Conservation (phyloP, 2,329 filamentous ascomycete species). For the Onygenales sp. region DNA sequence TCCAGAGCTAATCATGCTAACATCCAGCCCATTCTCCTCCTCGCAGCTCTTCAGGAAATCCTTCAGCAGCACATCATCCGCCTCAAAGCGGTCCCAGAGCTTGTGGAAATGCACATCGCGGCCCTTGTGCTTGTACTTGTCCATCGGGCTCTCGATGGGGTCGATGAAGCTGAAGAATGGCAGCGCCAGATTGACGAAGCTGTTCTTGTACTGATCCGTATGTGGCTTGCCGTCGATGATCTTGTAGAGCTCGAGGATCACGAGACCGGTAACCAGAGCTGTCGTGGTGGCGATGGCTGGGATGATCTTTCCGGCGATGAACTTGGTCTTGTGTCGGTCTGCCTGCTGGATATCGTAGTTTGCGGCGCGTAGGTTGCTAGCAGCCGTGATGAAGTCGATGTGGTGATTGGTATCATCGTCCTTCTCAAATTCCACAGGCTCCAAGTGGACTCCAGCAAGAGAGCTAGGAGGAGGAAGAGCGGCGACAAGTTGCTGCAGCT, state of each 20-base stretch:
- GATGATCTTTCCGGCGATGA: slow-evolving; percentile 99
- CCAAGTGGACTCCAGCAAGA: slow-evolving; percentile 78
- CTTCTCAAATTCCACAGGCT: slow-evolving; percentile 95
- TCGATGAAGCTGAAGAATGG: slow-evolving; percentile 99
- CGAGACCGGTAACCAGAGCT: slow-evolving; percentile 85
- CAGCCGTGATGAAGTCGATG: slow-evolving; percentile 97
- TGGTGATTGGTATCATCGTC: slow-evolving; percentile 97
- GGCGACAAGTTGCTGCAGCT: slow-evolving; percentile 61
- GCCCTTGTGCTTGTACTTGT: slow-evolving; percentile 73
- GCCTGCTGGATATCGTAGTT: slow-evolving; percentile 96
- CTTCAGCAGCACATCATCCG: slow-evolving; percentile 72
- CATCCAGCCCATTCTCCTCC: slow-evolving; percentile 65
- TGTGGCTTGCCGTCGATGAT: slow-evolving; percentile 92
- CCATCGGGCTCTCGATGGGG: slow-evolving; percentile 88
- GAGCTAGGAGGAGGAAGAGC: slow-evolving; percentile 69
- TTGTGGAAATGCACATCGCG: slow-evolving; percentile 79
- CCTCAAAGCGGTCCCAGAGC: slow-evolving; percentile 95
- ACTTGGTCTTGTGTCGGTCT: slow-evolving; percentile 96
- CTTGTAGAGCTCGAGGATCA: slow-evolving; percentile 92
- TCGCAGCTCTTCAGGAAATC: slow-evolving; percentile 72
- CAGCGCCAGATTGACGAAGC: slow-evolving; percentile 90
- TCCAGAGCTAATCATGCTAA: slow-evolving; percentile 94
- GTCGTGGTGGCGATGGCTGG: slow-evolving; percentile 97
- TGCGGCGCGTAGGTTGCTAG: slow-evolving; percentile 89
- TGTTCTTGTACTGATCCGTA: slow-evolving; percentile 98